Percentiles rank a stretch among this genome's conserved stretches.
These are phyloP conservation scores for cucumber (Cucumis sativus) DNA, from an alignment of 306 rosid species.

Conservation along the genomic window DNA sequence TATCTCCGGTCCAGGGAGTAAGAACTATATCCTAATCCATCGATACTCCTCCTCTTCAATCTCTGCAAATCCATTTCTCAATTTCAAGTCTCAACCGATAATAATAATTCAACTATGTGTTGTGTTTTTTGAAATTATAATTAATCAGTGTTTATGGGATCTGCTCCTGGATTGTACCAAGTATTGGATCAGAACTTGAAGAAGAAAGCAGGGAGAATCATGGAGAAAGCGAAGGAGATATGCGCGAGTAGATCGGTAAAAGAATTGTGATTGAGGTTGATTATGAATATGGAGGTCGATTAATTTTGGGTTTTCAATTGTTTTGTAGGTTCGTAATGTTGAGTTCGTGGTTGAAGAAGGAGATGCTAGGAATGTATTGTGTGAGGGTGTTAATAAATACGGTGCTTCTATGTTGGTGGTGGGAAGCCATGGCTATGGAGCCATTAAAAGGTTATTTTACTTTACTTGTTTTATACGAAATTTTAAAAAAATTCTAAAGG, in stretches of 20 bases:
- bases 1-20: conserved; percentile 48
- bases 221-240: not conserved
- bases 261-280: too few species aligned
- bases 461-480: too few species aligned
- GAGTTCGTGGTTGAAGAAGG: conserved; percentile 48
- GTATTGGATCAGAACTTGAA: not conserved
- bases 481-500: too few species aligned
- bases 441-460: conserved; percentile 10
- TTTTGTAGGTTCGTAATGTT: conserved; percentile 25
- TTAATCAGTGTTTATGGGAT: not conserved
- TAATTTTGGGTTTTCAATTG: too few species aligned
- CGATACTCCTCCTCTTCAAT: not conserved
- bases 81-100: not conserved
- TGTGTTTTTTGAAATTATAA: too few species aligned
- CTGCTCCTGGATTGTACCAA: not conserved
- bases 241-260: not conserved
- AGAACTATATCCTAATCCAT: not conserved
- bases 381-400: conserved; percentile 56
- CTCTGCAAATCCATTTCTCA: not conserved
- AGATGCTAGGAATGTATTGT: conserved; percentile 64
- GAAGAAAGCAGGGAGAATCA: not conserved
- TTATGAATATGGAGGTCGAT: not conserved
- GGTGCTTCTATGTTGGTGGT: conserved; percentile 60
- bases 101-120: too few species aligned
- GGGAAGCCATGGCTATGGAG: conserved; percentile 80